Conservation (phyloP, 345 rosid species). For the Euphorbia peplus region DNA sequence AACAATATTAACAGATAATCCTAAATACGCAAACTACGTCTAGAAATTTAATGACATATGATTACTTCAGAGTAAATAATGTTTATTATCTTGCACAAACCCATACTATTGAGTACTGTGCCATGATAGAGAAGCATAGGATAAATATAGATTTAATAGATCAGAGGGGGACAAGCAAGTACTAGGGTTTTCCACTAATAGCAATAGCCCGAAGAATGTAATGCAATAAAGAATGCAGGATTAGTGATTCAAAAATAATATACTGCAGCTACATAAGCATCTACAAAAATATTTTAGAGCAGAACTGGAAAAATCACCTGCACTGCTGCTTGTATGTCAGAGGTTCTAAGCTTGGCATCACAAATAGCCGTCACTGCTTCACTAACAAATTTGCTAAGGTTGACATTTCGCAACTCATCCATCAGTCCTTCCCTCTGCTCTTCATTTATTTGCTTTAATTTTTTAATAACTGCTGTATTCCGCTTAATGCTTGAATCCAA, state of each 20-base stretch:
- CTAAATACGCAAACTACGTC: background rate
- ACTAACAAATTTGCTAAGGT: conserved; percentile 91
- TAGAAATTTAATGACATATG: background rate
- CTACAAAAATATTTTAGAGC: conserved; percentile 4
- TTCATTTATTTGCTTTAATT: conserved; percentile 88
- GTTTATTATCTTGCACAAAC: background rate
- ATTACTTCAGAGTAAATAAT: background rate
- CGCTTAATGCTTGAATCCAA: conserved; percentile 94
- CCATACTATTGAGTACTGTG: background rate
- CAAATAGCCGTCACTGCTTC: conserved; percentile 93
- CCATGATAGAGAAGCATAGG: background rate
- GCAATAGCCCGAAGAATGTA: background rate
- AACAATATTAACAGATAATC: background rate
- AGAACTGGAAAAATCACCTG: conserved; percentile 50
- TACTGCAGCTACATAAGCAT: background rate
- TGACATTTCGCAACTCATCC: conserved; percentile 82
- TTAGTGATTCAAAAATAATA: background rate
- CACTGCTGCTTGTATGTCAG: conserved; percentile 92
- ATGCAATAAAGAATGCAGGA: background rate
- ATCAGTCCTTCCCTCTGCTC: conserved; percentile 83
- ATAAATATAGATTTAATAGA: background rate
- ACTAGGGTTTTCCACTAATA: background rate
- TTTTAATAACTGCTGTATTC: conserved; percentile 90
- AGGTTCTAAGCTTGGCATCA: conserved; percentile 89
- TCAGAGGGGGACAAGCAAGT: background rate